These are phyloP conservation scores for Yarrowia sp. DNA, from an alignment of 805 yeast genomes.

Conservation along the genomic window DNA sequence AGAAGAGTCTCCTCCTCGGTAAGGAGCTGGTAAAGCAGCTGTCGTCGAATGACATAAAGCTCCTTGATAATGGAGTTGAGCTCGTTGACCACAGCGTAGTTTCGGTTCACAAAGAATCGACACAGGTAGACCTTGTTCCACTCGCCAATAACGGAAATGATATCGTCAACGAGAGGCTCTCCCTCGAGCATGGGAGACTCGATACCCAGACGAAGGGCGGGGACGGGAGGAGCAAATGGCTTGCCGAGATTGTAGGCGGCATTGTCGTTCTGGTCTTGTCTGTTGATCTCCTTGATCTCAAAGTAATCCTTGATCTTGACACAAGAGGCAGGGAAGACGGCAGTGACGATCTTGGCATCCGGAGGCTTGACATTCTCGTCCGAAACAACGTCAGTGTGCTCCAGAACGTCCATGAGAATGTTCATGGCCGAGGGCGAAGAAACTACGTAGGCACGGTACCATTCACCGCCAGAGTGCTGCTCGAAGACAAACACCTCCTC, in stretches of 20 bases:
- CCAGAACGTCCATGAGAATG: conserved; percentile 46
- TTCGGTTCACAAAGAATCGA: conserved; percentile 45
- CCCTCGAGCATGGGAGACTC: conserved; percentile 42
- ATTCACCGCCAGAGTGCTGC: conserved; percentile 57
- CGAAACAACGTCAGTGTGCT: conserved; percentile 48
- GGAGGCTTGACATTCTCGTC: conserved; percentile 45
- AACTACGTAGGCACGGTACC: conserved; percentile 82
- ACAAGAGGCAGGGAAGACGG: conserved; percentile 46
- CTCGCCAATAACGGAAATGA: conserved; percentile 47
- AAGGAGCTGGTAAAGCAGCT: conserved; percentile 45
- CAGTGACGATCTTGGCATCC: conserved; percentile 43
- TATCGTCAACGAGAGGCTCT: conserved; percentile 49
- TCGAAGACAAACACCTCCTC: conserved; percentile 82
- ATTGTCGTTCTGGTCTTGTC: conserved; percentile 12
- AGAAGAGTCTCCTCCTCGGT: conserved; percentile 46
- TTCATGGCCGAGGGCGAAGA: conserved; percentile 58
- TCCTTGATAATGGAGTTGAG: conserved; percentile 46
- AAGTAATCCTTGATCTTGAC: conserved; percentile 44
- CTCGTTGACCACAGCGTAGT: conserved; percentile 45
- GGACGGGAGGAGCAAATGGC: conserved; percentile 44
- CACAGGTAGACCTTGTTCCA: conserved; percentile 48
- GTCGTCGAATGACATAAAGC: conserved; percentile 45
- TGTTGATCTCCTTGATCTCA: conserved; percentile 34
- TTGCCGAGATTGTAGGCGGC: conserved; percentile 36
- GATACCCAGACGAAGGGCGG: conserved; percentile 44